Evolutionary conservation across 768 basidiomycete species (phyloP).

Genomic region (Lactarius deliciosus): DNA sequence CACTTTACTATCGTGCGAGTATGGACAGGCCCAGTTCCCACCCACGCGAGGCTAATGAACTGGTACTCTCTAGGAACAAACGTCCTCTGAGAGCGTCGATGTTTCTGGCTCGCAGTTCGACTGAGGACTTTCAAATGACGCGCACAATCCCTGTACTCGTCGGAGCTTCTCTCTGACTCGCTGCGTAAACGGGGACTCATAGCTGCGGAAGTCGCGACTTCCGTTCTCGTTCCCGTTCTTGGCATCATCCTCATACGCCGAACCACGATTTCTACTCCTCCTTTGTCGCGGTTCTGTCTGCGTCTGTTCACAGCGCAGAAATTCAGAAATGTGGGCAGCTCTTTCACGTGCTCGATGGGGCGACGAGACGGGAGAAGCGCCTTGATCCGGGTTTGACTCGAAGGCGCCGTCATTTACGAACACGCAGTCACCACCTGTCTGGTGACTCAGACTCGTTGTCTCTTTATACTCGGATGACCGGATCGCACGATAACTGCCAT

Average conservation of each 20-base stretch:
- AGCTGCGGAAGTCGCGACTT: conserved; percentile 26
- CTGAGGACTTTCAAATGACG: not conserved
- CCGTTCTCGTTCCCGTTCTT: conserved; percentile 1
- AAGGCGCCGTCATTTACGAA: not conserved
- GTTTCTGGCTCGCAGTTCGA: not conserved
- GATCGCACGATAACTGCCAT: not conserved
- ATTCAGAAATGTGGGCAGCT: not conserved
- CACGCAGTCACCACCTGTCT: not conserved
- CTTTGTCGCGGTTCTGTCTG: not conserved
- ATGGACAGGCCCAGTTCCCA: conserved; percentile 2
- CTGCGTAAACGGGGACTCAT: conserved; percentile 42
- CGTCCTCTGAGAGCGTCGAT: not conserved
- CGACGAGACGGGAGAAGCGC: conserved; percentile 10
- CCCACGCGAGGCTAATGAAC: not conserved
- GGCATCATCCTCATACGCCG: not conserved
- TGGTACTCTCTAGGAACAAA: not conserved
- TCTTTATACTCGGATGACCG: not conserved
- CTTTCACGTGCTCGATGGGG: conserved; percentile 12
- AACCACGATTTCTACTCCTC: not conserved
- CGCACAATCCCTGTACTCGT: not conserved
- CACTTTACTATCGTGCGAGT: not conserved
- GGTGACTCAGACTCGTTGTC: not conserved
- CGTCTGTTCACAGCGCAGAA: not conserved
- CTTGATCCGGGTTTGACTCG: not conserved
- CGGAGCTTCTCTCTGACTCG: conserved; percentile 46